A percentile compares a stretch with the other conserved stretches of the same genome.
phyloP scores from a whole-genome alignment of 495 filamentous ascomycete species.

The Xylaria sp. region DNA sequence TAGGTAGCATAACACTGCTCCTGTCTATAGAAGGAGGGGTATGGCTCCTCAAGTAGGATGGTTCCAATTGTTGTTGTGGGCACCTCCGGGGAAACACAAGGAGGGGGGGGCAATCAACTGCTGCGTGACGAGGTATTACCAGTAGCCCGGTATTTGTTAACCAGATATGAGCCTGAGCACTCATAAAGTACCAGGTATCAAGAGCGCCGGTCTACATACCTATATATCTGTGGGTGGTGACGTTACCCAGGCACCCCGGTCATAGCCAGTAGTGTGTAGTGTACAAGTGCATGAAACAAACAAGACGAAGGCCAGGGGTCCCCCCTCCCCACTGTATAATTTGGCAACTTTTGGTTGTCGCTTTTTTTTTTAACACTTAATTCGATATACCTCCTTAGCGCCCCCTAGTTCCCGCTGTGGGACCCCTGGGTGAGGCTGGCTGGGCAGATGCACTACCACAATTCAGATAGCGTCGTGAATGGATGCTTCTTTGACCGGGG shows the following conservation, averaged over 20 bases:
- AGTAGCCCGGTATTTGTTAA: conserved; percentile 1
- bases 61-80: neutral
- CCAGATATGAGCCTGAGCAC: neutral
- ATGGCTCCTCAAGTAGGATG: neutral
- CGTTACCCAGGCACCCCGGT: conserved; percentile 1
- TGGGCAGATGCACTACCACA: conserved; percentile 25
- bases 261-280: neutral
- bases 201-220: neutral
- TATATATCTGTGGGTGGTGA: neutral
- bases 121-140: conserved; percentile 2
- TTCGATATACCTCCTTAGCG: conserved; percentile 13
- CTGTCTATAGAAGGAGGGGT: neutral
- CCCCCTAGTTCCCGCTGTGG: conserved; percentile 45
- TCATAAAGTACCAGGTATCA: neutral
- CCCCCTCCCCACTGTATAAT: conserved; percentile 3
- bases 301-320: neutral
- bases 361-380: conserved; percentile 33
- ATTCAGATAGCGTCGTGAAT: conserved; percentile 14
- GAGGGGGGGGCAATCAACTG: neutral
- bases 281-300: conserved; percentile 12
- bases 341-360: neutral
- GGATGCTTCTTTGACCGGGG: conserved; percentile 19
- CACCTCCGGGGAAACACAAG: neutral
- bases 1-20: neutral
- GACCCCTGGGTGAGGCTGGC: conserved; percentile 39